Evolutionary conservation across 75 land plant species (phyloP), one percentile per base, ranked within the genome.

Genomic region (Cunninghamia lanceolata): DNA sequence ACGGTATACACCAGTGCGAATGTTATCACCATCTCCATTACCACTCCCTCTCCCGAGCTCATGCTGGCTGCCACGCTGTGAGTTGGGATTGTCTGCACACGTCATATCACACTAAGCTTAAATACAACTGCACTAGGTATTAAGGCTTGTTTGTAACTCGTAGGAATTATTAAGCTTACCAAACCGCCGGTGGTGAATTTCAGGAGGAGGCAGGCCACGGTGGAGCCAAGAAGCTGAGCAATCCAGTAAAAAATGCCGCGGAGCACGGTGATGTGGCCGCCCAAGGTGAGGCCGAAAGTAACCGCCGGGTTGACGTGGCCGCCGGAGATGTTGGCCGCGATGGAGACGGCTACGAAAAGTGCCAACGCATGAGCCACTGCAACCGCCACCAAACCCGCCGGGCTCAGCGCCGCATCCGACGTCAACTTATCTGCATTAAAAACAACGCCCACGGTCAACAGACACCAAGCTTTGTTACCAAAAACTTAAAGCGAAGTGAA

Each of bases 231-330:
- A 76, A 97, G 87, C 89, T 97, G 99, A 13, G 98, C 90, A 19
- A 92, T 71, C 96, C 95, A 96, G 91, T 94, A 96, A 63, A 97
- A 91, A 1, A 95, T 74, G 53, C 92, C 93, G 36, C 88, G 87
- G 3, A 93, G 88, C 17, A 97, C 42, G 56, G 89, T 89, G 85
- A 97, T 87, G 85, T 96, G 95, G 76, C 99, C 94, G 4, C 94
- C 92, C 9, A 97, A 81, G 0, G 94, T 94, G 77, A 91, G 88
- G 1, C 91, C 99, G 52, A 97, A 94, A 0, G 98, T 94, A 73
- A 97, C 98, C 0, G 99, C 99, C 30, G 98, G 99, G 84, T 97
- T 97, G 42, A 97, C 92, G 84, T 97, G 97, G n/a, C 99, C 97
- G 9, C 99, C 99, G 36, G 97, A 95, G 87, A 90, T 85, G 81